Evolutionary conservation across 1,139 yeast genomes (phyloP).

Genomic region (Candida pseudocylindracea): DNA sequence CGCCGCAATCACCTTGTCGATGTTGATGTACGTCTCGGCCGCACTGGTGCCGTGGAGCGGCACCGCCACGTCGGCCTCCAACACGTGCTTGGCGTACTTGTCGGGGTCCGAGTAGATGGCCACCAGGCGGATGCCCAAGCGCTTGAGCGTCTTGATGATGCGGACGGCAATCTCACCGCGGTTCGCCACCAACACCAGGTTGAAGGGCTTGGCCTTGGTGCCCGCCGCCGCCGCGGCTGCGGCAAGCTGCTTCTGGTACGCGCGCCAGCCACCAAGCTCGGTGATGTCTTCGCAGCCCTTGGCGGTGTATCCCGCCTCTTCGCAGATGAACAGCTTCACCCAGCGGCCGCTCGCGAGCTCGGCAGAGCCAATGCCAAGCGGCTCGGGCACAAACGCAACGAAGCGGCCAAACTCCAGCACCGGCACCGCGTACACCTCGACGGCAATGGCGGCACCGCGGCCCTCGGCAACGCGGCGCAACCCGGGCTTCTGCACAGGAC

Average conservation of each 20-base stretch:
- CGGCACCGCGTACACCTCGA: slow-evolving; percentile 76
- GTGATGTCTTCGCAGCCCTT: slow-evolving; percentile 66
- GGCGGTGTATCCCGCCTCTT: slow-evolving; percentile 57
- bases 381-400: slow-evolving; percentile 76
- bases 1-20: slow-evolving; percentile 67
- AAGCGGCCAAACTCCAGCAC: slow-evolving; percentile 56
- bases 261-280: slow-evolving; percentile 70
- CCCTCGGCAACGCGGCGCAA: slow-evolving; percentile 35
- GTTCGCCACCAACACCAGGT: slow-evolving; percentile 78
- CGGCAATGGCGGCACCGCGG: slow-evolving; percentile 35
- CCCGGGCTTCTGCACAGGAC: slow-evolving; percentile 79
- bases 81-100: slow-evolving; percentile 68
- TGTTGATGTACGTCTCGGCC: slow-evolving; percentile 72
- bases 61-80: slow-evolving; percentile 59
- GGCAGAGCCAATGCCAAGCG: slow-evolving; percentile 84
- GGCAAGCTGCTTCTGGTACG: slow-evolving; percentile 25
- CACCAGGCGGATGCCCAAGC: slow-evolving; percentile 52
- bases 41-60: slow-evolving; percentile 68
- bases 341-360: slow-evolving; percentile 60
- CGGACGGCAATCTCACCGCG: slow-evolving; percentile 97
- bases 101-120: slow-evolving; percentile 88
- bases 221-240: slow-evolving; percentile 4
- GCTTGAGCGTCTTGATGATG: slow-evolving; percentile 70
- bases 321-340: slow-evolving; percentile 89
- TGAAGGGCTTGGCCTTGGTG: slow-evolving; percentile 34